Conservation (phyloP, 345 rosid species). For the Nephelium lappaceum region DNA sequence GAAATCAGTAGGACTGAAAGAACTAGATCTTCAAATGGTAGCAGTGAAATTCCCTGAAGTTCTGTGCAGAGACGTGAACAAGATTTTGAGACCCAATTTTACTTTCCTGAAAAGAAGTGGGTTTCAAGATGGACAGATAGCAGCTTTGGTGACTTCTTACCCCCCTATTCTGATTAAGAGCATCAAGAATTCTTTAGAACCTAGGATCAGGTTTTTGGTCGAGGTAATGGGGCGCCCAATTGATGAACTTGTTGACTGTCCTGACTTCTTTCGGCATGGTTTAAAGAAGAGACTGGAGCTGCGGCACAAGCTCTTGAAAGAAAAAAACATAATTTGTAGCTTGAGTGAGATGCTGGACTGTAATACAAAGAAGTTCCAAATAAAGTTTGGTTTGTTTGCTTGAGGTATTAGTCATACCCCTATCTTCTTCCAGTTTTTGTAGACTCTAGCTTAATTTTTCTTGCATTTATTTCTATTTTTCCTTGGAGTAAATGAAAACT, state of each 20-base stretch:
- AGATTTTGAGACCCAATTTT: slow-evolving; percentile 59
- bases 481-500: slow-evolving; percentile 14
- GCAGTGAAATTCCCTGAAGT: slow-evolving; percentile 66
- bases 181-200: slow-evolving; percentile 62
- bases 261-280: slow-evolving; percentile 70
- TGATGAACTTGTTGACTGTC: slow-evolving; percentile 63
- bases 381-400: slow-evolving; percentile 53
- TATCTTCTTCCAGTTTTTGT: slow-evolving; percentile 20
- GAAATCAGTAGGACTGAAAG: slow-evolving; percentile 53
- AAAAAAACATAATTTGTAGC: slow-evolving; percentile 58
- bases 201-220: slow-evolving; percentile 68
- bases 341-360: slow-evolving; percentile 77
- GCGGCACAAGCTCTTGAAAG: slow-evolving; percentile 58
- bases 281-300: slow-evolving; percentile 66
- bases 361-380: slow-evolving; percentile 55
- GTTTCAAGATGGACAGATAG: slow-evolving; percentile 57
- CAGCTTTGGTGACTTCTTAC: slow-evolving; percentile 57
- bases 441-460: slow-evolving; percentile 6
- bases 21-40: slow-evolving; percentile 50
- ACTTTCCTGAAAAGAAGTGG: slow-evolving; percentile 51
- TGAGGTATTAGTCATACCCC: slow-evolving; percentile 26
- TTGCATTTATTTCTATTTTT: neutral
- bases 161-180: slow-evolving; percentile 75
- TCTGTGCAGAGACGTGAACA: slow-evolving; percentile 66
- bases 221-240: slow-evolving; percentile 69